Conservation (phyloP, 179 eudicot species). For the Amaranthus tricolor region DNA sequence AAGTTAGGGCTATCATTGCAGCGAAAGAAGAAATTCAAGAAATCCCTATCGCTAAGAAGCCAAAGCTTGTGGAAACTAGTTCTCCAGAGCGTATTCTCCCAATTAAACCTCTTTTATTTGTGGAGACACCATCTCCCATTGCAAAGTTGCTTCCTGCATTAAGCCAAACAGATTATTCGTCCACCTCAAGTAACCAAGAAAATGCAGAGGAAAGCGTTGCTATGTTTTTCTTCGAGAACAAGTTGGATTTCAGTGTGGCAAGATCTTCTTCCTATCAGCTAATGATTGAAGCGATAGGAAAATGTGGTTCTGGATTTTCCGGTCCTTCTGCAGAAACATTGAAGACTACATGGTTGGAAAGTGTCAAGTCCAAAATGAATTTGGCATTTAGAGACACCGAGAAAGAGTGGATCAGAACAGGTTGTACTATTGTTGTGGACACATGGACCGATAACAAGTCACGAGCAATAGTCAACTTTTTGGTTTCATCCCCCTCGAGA, state of each 20-base stretch:
- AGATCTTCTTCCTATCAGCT: conserved; percentile 76
- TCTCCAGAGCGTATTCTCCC: conserved; percentile 39
- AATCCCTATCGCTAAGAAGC: conserved; percentile 43
- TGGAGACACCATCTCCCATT: conserved; percentile 44
- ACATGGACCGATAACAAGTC: conserved; percentile 95
- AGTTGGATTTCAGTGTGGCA: conserved; percentile 77
- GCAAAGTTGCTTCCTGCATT: conserved; percentile 46
- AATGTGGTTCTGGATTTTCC: conserved; percentile 63
- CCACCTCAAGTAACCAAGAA: conserved; percentile 50
- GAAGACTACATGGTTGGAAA: conserved; percentile 70
- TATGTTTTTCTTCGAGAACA: conserved; percentile 87
- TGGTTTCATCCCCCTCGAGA: conserved; percentile 85
- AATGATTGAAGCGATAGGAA: conserved; percentile 79
- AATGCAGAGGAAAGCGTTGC: conserved; percentile 83
- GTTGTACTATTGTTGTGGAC: conserved; percentile 87
- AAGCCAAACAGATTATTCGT: conserved; percentile 24
- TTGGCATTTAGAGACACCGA: conserved; percentile 65
- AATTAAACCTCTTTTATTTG: conserved; percentile 32
- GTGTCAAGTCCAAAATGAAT: conserved; percentile 63
- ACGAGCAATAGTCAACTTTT: conserved; percentile 77
- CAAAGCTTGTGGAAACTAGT: conserved; percentile 43
- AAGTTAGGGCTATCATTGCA: conserved; percentile 65
- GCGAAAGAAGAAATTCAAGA: conserved; percentile 71
- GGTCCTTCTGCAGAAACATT: conserved; percentile 82
- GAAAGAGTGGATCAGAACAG: conserved; percentile 89